These are phyloP conservation scores for Meripilus lineatus DNA, from an alignment of 1,284 basidiomycete genomes.

Conservation along the genomic window DNA sequence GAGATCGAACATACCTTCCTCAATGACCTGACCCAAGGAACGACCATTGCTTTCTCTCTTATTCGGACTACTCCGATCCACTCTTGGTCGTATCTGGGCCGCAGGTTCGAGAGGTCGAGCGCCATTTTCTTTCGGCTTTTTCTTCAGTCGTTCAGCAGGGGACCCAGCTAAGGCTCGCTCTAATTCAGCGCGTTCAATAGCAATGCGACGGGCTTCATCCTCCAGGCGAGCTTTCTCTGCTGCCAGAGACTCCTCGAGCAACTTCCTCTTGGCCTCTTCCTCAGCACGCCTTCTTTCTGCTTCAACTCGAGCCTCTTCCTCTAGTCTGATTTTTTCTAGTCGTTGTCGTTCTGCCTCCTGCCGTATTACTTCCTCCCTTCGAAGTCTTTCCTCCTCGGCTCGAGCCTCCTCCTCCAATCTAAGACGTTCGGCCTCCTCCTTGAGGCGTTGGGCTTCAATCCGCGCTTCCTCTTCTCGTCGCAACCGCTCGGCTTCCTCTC, in stretches of 20 bases:
- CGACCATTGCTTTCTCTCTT: too few species aligned
- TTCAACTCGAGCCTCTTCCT: background rate
- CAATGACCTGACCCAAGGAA: too few species aligned
- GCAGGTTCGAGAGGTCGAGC: too few species aligned
- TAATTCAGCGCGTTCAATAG: too few species aligned
- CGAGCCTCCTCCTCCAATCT: constrained; percentile 5
- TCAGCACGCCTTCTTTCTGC: background rate
- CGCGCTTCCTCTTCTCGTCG: background rate
- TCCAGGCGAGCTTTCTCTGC: background rate
- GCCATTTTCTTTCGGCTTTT: too few species aligned
- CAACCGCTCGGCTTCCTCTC: constrained; percentile 10
- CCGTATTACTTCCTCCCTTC: constrained; percentile 1
- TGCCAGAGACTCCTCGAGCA: background rate
- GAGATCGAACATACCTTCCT: background rate
- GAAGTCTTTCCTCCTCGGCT: background rate
- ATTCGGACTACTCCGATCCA: too few species aligned
- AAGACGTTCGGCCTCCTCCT: background rate
- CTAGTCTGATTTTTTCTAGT: constrained; percentile 8
- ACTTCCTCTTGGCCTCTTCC: background rate
- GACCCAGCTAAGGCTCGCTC: too few species aligned
- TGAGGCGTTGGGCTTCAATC: too few species aligned
- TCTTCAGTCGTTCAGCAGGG: too few species aligned
- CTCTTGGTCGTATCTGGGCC: too few species aligned
- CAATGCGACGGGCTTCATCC: too few species aligned
- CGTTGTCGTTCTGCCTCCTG: background rate